Conservation (phyloP, 768 basidiomycete genomes). For the Rickenella mellea region DNA sequence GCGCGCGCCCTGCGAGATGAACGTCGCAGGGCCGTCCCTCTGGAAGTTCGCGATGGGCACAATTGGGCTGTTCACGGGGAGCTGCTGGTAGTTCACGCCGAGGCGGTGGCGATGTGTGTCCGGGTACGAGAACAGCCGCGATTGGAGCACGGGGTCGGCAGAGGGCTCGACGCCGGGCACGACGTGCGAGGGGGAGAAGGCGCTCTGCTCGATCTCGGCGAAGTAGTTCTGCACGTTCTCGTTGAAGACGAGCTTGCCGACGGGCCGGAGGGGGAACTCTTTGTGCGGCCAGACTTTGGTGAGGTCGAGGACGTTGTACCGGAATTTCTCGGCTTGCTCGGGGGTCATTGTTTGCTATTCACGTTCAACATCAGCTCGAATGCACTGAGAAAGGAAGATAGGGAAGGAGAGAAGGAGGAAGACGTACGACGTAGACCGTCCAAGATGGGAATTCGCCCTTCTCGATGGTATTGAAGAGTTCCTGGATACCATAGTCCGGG, state of each 20-base stretch:
- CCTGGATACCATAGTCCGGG: constrained; percentile 78
- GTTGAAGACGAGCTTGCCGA: constrained; percentile 80
- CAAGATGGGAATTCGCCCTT: constrained; percentile 72
- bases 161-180: constrained; percentile 86
- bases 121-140: constrained; percentile 90
- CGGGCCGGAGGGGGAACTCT: constrained; percentile 78
- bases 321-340: constrained; percentile 83
- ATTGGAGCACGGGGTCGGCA: constrained; percentile 88
- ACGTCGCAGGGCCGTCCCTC: constrained; percentile 65
- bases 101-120: constrained; percentile 84
- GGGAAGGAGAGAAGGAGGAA: too few species aligned
- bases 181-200: constrained; percentile 84
- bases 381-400: too few species aligned
- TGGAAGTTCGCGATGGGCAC: constrained; percentile 83
- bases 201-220: constrained; percentile 81
- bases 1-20: constrained; percentile 71
- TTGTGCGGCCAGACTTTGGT: constrained; percentile 89
- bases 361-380: too few species aligned
- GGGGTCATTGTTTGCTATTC: constrained; percentile 97
- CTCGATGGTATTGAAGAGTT: constrained; percentile 78
- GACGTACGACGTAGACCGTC: constrained; percentile 82
- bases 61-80: constrained; percentile 80
- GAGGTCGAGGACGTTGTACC: constrained; percentile 84
- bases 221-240: constrained; percentile 84
- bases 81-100: constrained; percentile 71